A percentile compares a stretch with the other conserved stretches of the same genome.
Evolutionary conservation across 257 asterid genomes (phyloP).

Genomic region (Solanum appendiculatum): DNA sequence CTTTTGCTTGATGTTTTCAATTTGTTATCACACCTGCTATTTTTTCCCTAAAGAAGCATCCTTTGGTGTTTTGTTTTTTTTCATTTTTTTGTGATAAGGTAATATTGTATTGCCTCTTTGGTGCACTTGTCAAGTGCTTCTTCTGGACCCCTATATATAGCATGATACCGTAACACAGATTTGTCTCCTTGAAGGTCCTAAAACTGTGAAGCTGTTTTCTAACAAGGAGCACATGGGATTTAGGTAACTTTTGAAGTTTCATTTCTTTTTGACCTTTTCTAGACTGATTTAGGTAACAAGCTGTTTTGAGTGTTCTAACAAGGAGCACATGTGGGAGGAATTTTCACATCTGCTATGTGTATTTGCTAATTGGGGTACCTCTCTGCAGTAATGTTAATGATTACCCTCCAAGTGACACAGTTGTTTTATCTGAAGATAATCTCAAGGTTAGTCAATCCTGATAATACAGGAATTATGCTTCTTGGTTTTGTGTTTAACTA

Average conservation of each 20-base stretch:
- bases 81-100: neutral
- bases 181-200: slow-evolving; percentile 45
- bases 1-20: neutral
- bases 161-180: neutral
- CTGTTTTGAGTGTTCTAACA: too few species aligned
- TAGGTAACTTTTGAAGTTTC: slow-evolving; percentile 44
- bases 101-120: neutral
- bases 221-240: slow-evolving; percentile 91
- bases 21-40: neutral
- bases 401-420: slow-evolving; percentile 61
- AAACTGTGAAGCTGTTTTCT: slow-evolving; percentile 63
- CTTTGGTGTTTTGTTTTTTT: neutral
- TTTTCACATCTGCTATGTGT: neutral
- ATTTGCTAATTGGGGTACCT: neutral
- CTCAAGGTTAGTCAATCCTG: slow-evolving; percentile 54
- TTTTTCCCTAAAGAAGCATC: neutral
- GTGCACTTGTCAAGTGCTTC: neutral
- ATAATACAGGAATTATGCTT: neutral
- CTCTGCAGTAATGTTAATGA: slow-evolving; percentile 64
- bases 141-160: neutral
- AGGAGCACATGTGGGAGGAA: neutral
- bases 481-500: neutral
- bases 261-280: neutral
- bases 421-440: slow-evolving; percentile 58
- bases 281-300: too few species aligned